Percentiles rank a stretch among this genome's conserved stretches.
Evolutionary conservation across 768 basidiomycete genomes (phyloP).

Genomic region (Tricholoma matsutake): DNA sequence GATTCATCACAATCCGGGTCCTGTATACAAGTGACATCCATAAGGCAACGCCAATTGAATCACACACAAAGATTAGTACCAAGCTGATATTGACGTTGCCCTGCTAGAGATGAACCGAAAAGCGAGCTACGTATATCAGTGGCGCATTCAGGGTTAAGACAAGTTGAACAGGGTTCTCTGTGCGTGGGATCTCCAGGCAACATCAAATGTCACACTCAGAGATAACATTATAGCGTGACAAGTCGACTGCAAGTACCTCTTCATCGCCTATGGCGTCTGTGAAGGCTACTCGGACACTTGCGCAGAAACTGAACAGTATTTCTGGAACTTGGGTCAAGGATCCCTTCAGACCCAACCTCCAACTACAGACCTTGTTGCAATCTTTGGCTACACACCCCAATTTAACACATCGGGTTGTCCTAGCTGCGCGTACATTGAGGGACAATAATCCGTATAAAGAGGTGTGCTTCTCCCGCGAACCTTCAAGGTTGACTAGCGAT

Average conservation of each 20-base stretch:
- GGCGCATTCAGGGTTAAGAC: not conserved
- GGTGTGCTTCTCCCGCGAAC: constrained; percentile 44
- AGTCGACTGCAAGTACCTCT: not conserved
- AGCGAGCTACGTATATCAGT: not conserved
- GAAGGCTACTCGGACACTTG: constrained; percentile 32
- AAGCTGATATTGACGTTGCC: too few species aligned
- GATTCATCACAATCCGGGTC: not conserved
- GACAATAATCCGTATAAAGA: constrained; percentile 56
- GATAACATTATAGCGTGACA: too few species aligned
- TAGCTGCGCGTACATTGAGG: constrained; percentile 52
- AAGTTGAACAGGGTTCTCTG: not conserved
- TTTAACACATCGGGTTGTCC: constrained; percentile 58
- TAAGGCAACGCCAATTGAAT: not conserved
- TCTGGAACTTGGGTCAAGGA: constrained; percentile 67
- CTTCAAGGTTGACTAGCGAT: constrained; percentile 6
- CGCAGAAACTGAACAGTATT: constrained; percentile 50
- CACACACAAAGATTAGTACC: not conserved
- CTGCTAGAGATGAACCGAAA: not conserved
- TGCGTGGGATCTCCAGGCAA: not conserved
- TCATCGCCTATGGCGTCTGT: constrained; percentile 16
- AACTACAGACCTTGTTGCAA: constrained; percentile 61
- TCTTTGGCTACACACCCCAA: constrained; percentile 68
- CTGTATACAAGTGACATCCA: not conserved
- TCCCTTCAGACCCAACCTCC: constrained; percentile 74
- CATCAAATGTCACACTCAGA: not conserved